Evolutionary conservation across 768 basidiomycete species (phyloP).

Genomic region (Pisolithus microcarpus): DNA sequence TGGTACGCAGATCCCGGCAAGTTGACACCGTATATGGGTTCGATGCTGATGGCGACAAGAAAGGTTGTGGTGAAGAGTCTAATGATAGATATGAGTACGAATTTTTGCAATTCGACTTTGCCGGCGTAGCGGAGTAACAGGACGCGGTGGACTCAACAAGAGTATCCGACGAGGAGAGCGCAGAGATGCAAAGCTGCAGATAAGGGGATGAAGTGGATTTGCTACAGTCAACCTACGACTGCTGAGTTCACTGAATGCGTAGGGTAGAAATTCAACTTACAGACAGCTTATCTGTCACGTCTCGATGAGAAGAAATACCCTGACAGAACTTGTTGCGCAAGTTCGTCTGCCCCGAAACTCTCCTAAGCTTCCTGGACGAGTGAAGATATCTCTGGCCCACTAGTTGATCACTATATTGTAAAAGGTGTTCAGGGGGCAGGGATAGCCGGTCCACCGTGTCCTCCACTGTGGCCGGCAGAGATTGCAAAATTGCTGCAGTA

Average conservation of each 20-base stretch:
- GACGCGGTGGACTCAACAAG: conserved; percentile 14
- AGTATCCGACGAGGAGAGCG: conserved; percentile 19
- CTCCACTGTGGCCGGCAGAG: conserved; percentile 23
- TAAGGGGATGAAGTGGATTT: neutral
- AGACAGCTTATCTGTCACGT: conserved; percentile 13
- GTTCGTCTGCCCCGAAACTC: conserved; percentile 16
- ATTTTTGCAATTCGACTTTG: conserved; percentile 14
- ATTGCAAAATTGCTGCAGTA: conserved; percentile 19
- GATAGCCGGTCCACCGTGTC: conserved; percentile 5
- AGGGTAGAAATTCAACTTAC: neutral
- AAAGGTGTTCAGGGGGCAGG: neutral
- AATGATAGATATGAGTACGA: conserved; percentile 19
- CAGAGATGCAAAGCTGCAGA: conserved; percentile 7
- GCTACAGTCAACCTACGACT: too few species aligned
- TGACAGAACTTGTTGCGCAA: conserved; percentile 21
- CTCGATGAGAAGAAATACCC: conserved; percentile 3
- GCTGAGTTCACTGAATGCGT: neutral
- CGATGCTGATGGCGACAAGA: neutral
- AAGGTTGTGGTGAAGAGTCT: conserved; percentile 7
- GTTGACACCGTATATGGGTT: neutral
- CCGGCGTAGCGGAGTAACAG: neutral
- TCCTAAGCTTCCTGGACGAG: conserved; percentile 15
- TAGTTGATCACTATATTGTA: neutral
- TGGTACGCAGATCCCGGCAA: neutral
- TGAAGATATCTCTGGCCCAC: neutral